Conservation (phyloP, 371 early-diverging fungal species). For the Coemansia sp. region DNA sequence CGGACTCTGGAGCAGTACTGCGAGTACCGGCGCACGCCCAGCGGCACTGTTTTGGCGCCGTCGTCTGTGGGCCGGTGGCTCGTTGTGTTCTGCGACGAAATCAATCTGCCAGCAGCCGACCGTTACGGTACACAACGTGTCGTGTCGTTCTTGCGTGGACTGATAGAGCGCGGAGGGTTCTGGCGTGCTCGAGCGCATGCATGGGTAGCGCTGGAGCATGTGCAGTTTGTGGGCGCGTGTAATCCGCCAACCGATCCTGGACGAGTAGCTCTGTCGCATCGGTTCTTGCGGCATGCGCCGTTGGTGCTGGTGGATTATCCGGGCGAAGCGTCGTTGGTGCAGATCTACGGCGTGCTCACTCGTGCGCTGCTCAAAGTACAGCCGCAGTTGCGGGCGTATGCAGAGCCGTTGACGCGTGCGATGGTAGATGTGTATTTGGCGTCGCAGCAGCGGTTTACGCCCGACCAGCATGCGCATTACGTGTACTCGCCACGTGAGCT, state of each 20-base stretch:
- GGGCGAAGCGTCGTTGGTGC: conserved; percentile 84
- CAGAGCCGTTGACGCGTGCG: conserved; percentile 89
- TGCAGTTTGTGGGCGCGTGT: conserved; percentile 99
- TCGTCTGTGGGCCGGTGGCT: conserved; percentile 87
- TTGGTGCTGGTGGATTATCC: conserved; percentile 98
- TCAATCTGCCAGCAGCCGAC: conserved; percentile 95
- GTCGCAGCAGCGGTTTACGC: conserved; percentile 90
- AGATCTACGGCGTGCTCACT: conserved; percentile 93
- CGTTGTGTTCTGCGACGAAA: conserved; percentile 98
- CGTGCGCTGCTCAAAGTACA: conserved; percentile 93
- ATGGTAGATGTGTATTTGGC: conserved; percentile 94
- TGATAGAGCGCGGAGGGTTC: conserved; percentile 95
- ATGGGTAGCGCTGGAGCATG: conserved; percentile 92
- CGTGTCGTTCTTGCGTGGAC: conserved; percentile 91
- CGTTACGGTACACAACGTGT: conserved; percentile 97
- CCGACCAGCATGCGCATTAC: conserved; percentile 97
- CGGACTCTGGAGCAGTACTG: conserved; percentile 97
- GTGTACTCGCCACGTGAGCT: conserved; percentile 98
- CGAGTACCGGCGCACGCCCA: conserved; percentile 94
- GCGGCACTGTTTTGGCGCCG: conserved; percentile 87
- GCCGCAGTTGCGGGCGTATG: conserved; percentile 88
- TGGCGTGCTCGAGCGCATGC: conserved; percentile 85
- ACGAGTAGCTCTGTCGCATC: conserved; percentile 89
- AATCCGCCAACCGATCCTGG: conserved; percentile 99
- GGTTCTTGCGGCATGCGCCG: conserved; percentile 96